phyloP scores from a whole-genome alignment of 108 stramenopile species.

The Skeletonema potamos region DNA sequence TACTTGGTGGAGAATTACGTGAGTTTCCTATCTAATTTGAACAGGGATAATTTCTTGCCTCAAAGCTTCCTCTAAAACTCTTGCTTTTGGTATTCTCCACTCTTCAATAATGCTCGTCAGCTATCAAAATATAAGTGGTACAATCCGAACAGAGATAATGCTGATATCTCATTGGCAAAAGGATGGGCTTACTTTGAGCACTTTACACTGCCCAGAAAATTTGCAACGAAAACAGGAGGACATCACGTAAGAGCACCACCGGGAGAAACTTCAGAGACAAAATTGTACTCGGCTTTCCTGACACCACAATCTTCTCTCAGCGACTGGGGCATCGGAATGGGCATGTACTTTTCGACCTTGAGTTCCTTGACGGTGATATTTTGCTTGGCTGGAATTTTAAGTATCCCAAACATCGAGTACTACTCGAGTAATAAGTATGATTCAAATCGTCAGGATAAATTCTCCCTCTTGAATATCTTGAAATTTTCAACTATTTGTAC shows the following conservation, averaged over 20 bases:
- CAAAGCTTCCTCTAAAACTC: no score
- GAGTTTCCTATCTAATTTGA: no score
- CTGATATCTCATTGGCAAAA: constrained; percentile 44
- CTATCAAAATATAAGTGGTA: constrained; percentile 53
- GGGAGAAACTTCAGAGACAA: constrained; percentile 53
- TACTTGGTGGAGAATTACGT: constrained; percentile 55
- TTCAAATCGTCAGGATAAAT: not conserved
- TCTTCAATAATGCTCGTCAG: no score
- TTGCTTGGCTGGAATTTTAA: constrained; percentile 21
- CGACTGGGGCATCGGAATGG: constrained; percentile 70
- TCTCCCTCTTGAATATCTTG: constrained; percentile 20
- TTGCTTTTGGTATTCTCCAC: no score
- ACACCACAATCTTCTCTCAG: constrained; percentile 47
- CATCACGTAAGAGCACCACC: constrained; percentile 57
- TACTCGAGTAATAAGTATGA: constrained; percentile 31
- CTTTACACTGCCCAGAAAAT: constrained; percentile 66
- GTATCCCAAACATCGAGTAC: constrained; percentile 32
- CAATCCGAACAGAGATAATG: constrained; percentile 48
- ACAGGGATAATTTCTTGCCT: no score
- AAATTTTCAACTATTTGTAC: constrained; percentile 53
- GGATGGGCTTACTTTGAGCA: constrained; percentile 78
- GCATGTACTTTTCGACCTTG: constrained; percentile 64
- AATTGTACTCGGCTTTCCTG: constrained; percentile 48
- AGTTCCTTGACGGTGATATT: constrained; percentile 13
- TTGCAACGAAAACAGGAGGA: constrained; percentile 21